Percentiles rank a stretch among this genome's conserved stretches.
These are phyloP conservation scores for Paramecium bursaria DNA, from an alignment of 73 alveolate genomes.

Conservation along the genomic window DNA sequence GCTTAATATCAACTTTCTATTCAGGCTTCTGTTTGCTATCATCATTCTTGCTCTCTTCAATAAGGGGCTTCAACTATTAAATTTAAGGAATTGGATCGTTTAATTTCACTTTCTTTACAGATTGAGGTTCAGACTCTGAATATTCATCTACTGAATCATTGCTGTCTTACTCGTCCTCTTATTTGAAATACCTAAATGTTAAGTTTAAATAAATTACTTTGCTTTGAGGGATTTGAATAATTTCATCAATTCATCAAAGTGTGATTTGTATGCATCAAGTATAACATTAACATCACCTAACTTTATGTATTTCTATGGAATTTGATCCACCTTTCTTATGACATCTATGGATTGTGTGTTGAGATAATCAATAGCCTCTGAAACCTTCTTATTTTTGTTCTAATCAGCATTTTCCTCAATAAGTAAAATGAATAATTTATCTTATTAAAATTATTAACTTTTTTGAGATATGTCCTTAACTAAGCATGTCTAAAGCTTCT, in stretches of 20 bases:
- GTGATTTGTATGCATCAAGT: conserved; percentile 17
- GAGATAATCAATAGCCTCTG: conserved; percentile 32
- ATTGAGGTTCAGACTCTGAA: conserved; percentile 33
- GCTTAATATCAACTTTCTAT: too few relatives aligned
- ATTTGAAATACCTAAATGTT: too few relatives aligned
- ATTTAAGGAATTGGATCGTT: neutral
- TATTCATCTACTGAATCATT: conserved; percentile 54
- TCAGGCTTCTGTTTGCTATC: too few relatives aligned
- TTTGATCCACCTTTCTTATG: conserved; percentile 17
- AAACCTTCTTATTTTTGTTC: conserved; percentile 44
- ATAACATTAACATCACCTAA: conserved; percentile 14
- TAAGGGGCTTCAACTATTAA: neutral
- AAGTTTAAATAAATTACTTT: too few relatives aligned
- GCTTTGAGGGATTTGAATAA: neutral
- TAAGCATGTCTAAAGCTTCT: neutral
- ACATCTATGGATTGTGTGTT: conserved; percentile 13
- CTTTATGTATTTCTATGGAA: conserved; percentile 13
- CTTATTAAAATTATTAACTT: neutral
- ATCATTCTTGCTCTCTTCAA: too few relatives aligned
- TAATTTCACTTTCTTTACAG: conserved; percentile 34
- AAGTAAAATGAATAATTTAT: conserved; percentile 20
- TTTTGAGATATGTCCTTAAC: conserved; percentile 8
- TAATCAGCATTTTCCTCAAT: conserved; percentile 26
- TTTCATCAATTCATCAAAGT: conserved; percentile 25
- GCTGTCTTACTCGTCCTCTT: conserved; percentile 19